These are phyloP conservation scores for Blastobotrys malaysiensis DNA, from an alignment of 1,139 yeast species.

Conservation along the genomic window DNA sequence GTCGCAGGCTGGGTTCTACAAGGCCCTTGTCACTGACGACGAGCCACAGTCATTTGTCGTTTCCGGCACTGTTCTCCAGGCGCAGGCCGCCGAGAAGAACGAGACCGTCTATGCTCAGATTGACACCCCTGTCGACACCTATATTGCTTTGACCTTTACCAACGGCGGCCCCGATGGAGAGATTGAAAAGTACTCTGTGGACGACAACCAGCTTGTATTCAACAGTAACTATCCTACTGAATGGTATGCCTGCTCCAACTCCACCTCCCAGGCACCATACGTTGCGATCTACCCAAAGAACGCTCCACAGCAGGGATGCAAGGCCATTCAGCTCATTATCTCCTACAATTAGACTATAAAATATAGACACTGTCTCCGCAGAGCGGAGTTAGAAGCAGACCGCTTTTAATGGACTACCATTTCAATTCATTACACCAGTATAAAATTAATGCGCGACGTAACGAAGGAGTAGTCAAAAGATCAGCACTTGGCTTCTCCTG, in stretches of 20 bases:
- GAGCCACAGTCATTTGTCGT: background rate
- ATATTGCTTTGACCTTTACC: slow-evolving; percentile 6
- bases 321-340: slow-evolving; percentile 1
- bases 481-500: too few relatives aligned
- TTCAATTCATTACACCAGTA: too few relatives aligned
- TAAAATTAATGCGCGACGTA: too few relatives aligned
- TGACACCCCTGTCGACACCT: slow-evolving; percentile 7
- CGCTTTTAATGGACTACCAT: too few relatives aligned
- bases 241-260: slow-evolving; percentile 7
- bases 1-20: slow-evolving; percentile 1
- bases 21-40: slow-evolving; percentile 1
- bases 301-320: slow-evolving; percentile 9
- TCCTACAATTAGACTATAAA: background rate
- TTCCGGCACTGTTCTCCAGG: background rate
- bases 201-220: slow-evolving; percentile 2
- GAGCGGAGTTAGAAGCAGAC: background rate
- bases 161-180: background rate
- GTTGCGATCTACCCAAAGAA: slow-evolving; percentile 6
- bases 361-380: background rate
- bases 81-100: background rate
- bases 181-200: slow-evolving; percentile 1
- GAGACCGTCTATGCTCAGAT: slow-evolving; percentile 5
- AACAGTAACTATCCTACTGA: slow-evolving; percentile 1
- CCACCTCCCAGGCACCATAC: background rate
- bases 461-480: too few relatives aligned